Conservation (phyloP, 495 filamentous ascomycete species). For the Pyrenopolyporus hunteri region DNA sequence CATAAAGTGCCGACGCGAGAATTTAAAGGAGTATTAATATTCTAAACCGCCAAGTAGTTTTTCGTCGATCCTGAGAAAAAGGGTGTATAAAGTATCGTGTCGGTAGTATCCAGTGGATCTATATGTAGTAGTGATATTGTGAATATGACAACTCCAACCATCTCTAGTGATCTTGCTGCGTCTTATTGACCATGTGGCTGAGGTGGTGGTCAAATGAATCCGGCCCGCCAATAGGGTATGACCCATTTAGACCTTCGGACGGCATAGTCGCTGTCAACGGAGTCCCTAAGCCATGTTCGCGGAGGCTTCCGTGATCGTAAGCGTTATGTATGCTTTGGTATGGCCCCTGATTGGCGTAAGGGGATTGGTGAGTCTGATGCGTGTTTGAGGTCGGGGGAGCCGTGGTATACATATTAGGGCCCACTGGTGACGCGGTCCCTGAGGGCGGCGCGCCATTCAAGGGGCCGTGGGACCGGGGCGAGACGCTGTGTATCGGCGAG, state of each 20-base stretch:
- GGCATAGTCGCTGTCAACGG: slow-evolving; percentile 41
- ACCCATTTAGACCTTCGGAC: slow-evolving; percentile 38
- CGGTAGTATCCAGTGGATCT: not conserved
- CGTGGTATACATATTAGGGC: slow-evolving; percentile 43
- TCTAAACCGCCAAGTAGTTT: slow-evolving; percentile 14
- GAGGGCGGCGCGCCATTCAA: slow-evolving; percentile 36
- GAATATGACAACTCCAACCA: not conserved
- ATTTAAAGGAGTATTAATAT: slow-evolving; percentile 19
- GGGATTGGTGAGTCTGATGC: slow-evolving; percentile 39
- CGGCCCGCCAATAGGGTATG: slow-evolving; percentile 26
- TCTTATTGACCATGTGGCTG: slow-evolving; percentile 34
- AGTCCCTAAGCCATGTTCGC: slow-evolving; percentile 40
- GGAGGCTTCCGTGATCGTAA: slow-evolving; percentile 41
- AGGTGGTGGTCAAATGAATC: slow-evolving; percentile 32
- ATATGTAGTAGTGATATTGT: not conserved
- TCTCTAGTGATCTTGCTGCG: slow-evolving; percentile 27
- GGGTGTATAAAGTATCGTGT: not conserved
- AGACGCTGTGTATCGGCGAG: slow-evolving; percentile 41
- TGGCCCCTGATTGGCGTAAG: slow-evolving; percentile 37
- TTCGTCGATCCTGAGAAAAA: slow-evolving; percentile 7
- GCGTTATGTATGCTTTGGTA: slow-evolving; percentile 41
- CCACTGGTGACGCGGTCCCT: slow-evolving; percentile 40
- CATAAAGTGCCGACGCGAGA: slow-evolving; percentile 14
- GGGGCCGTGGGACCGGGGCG: slow-evolving; percentile 37
- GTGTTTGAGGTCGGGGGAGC: slow-evolving; percentile 40